Evolutionary conservation across 2,329 filamentous ascomycete genomes (phyloP).

Genomic region (Fusarium brachygibbosum): DNA sequence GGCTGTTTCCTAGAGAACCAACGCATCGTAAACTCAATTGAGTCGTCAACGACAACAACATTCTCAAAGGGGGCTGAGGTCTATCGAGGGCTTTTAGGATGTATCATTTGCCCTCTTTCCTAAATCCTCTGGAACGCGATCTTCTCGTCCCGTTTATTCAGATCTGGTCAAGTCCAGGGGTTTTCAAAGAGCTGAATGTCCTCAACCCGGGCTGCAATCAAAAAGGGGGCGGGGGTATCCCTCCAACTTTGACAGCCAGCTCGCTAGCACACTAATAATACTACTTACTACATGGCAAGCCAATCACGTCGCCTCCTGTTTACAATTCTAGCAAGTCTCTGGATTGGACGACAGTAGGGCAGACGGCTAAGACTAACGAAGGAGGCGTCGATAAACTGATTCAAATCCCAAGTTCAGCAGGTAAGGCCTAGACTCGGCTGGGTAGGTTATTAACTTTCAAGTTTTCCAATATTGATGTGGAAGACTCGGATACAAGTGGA

Average conservation of each 20-base stretch:
- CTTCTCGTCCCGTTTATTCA: background rate
- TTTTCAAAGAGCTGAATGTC: conserved; percentile 5
- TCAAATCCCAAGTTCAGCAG: background rate
- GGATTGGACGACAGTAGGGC: conserved; percentile 18
- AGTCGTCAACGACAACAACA: background rate
- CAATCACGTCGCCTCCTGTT: conserved; percentile 18
- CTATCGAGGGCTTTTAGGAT: background rate
- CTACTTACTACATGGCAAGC: background rate
- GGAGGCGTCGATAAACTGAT: conserved; percentile 14
- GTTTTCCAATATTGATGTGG: background rate
- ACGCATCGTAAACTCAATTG: conserved; percentile 27
- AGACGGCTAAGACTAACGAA: conserved; percentile 17
- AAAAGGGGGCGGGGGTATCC: conserved; percentile 31
- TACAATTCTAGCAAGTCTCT: conserved; percentile 29
- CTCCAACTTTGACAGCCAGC: background rate
- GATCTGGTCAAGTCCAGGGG: conserved; percentile 17
- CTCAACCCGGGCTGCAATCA: conserved; percentile 8
- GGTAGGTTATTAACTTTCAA: conserved; percentile 3
- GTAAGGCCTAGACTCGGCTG: background rate
- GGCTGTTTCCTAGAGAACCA: background rate
- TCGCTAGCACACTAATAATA: conserved; percentile 8
- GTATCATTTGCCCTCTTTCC: background rate
- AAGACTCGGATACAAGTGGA: conserved; percentile 8
- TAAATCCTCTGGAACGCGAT: conserved; percentile 18
- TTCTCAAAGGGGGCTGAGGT: conserved; percentile 8